Conservation (phyloP, 352 stramenopile species). For the Blastocystis sp. region DNA sequence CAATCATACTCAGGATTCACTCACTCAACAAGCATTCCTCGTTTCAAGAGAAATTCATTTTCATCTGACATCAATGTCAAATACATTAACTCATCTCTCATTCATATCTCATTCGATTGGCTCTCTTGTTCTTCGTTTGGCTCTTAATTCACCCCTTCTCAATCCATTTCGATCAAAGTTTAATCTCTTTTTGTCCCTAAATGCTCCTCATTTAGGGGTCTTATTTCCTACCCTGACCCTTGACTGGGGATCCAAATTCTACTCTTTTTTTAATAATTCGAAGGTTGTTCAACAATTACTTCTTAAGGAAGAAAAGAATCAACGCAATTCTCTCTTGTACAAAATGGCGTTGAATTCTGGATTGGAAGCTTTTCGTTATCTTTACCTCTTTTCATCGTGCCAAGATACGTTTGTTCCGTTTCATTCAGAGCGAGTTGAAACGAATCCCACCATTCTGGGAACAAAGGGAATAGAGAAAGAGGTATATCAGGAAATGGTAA, state of each 20-base stretch:
- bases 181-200: constrained; percentile 44
- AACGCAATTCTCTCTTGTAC: constrained; percentile 32
- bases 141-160: constrained; percentile 3
- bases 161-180: constrained; percentile 2
- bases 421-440: constrained; percentile 42
- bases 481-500: constrained; percentile 58
- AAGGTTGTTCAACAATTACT: constrained; percentile 38
- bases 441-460: neutral
- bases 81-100: neutral
- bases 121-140: constrained; percentile 21
- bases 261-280: neutral
- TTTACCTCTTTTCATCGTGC: constrained; percentile 55
- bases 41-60: constrained; percentile 20
- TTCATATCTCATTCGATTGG: constrained; percentile 57
- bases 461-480: neutral
- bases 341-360: constrained; percentile 53
- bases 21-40: neutral
- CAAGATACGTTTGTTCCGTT: constrained; percentile 61
- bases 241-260: constrained; percentile 34
- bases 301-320: constrained; percentile 58
- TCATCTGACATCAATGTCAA: neutral
- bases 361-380: constrained; percentile 4
- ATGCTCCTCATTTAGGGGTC: constrained; percentile 35
- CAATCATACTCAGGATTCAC: neutral
- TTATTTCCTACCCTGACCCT: neutral